Percentiles rank a stretch among this genome's conserved stretches.
These are phyloP conservation scores for Capsicum pubescens DNA, from an alignment of 257 asterid genomes.

Conservation along the genomic window DNA sequence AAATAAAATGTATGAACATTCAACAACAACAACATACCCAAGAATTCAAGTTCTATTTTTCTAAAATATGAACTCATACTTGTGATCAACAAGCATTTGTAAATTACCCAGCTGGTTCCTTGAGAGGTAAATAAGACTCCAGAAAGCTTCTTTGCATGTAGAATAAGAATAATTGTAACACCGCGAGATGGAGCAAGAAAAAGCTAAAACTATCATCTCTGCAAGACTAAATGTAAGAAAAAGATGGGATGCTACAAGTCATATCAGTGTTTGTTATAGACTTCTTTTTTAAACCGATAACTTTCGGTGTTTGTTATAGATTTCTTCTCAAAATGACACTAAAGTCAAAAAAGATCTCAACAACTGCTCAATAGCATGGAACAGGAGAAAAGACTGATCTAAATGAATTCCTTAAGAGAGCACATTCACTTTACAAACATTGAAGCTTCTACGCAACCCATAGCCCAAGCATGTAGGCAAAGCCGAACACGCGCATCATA, in stretches of 20 bases:
- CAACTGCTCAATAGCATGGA: neutral
- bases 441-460: slow-evolving; percentile 62
- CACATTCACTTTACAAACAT: slow-evolving; percentile 60
- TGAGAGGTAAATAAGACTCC: neutral
- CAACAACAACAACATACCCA: neutral
- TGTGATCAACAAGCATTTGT: neutral
- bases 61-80: neutral
- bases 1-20: no score
- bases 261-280: neutral
- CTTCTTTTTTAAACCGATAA: neutral
- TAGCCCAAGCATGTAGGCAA: slow-evolving; percentile 66
- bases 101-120: neutral
- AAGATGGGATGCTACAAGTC: neutral
- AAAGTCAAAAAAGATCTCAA: neutral
- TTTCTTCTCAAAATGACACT: neutral
- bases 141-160: neutral
- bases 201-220: neutral
- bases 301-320: no score
- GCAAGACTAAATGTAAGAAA: neutral
- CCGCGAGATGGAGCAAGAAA: neutral
- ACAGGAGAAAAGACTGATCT: slow-evolving; percentile 40
- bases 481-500: slow-evolving; percentile 63
- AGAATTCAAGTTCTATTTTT: neutral
- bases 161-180: neutral
- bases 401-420: slow-evolving; percentile 51